phyloP scores from a whole-genome alignment of 495 filamentous ascomycete species.

The Hypoxylon trugodes region DNA sequence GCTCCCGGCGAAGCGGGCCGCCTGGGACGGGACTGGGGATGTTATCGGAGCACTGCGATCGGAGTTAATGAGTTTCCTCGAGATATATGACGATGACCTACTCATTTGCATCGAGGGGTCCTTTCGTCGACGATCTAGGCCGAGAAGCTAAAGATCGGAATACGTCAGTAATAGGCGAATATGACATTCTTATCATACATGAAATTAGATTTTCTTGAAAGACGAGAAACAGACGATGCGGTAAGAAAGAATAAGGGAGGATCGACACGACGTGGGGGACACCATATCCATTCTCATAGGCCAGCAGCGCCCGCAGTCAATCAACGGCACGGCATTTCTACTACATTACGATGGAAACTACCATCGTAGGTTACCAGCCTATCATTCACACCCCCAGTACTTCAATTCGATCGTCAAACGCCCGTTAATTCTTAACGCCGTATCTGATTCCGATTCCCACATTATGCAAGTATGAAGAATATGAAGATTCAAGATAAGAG shows the following conservation, averaged over 20 bases:
- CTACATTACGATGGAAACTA: slow-evolving; percentile 4
- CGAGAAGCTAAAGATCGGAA: slow-evolving; percentile 50
- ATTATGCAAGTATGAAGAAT: neutral
- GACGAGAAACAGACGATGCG: neutral
- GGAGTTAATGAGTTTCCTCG: slow-evolving; percentile 17
- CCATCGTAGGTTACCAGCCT: neutral
- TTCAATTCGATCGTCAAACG: too few species aligned
- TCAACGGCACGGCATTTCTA: neutral
- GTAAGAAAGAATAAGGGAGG: neutral
- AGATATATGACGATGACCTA: slow-evolving; percentile 42
- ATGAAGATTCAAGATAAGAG: neutral
- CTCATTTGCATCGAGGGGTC: slow-evolving; percentile 65
- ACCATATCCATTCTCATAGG: slow-evolving; percentile 11
- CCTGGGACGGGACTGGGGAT: slow-evolving; percentile 38
- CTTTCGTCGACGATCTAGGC: slow-evolving; percentile 62
- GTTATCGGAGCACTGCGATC: slow-evolving; percentile 36
- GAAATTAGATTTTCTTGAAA: neutral
- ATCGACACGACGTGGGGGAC: slow-evolving; percentile 14
- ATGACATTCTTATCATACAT: neutral
- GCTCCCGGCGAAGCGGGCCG: slow-evolving; percentile 26
- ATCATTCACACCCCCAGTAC: too few species aligned
- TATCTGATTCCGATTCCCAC: neutral
- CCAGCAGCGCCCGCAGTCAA: slow-evolving; percentile 8
- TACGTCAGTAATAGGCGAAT: slow-evolving; percentile 41
- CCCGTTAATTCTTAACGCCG: neutral